Evolutionary conservation across 306 rosid species (phyloP).

Genomic region (Myrica gale): DNA sequence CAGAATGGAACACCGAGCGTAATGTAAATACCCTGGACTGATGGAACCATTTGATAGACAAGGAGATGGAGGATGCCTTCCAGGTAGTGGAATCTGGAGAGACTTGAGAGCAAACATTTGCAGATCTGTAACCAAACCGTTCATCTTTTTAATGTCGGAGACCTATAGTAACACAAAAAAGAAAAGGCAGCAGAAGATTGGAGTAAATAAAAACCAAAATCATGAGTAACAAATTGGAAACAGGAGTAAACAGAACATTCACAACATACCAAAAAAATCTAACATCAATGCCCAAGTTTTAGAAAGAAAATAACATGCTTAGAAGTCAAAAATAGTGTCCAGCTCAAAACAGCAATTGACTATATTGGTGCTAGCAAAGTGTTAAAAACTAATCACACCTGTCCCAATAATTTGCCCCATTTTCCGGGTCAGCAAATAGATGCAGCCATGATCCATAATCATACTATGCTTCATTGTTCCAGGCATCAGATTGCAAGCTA

Average conservation of each 20-base stretch:
- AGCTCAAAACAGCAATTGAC: too few species aligned
- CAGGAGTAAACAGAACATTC: too few species aligned
- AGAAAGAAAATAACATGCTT: too few species aligned
- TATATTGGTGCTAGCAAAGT: too few species aligned
- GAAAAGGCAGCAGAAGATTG: conserved; percentile 2
- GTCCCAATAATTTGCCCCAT: too few species aligned
- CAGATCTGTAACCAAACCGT: conserved; percentile 76
- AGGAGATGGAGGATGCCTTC: conserved; percentile 91
- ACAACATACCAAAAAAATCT: too few species aligned
- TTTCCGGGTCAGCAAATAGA: not conserved
- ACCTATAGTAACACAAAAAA: conserved; percentile 48
- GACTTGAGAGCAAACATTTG: conserved; percentile 87
- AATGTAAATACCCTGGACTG: conserved; percentile 35
- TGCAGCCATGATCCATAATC: not conserved
- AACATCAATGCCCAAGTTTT: too few species aligned
- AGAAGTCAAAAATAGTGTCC: too few species aligned
- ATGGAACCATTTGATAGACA: conserved; percentile 53
- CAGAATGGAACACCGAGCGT: not conserved
- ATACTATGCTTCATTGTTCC: not conserved
- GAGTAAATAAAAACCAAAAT: not conserved
- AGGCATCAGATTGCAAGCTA: not conserved
- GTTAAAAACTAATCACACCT: too few species aligned
- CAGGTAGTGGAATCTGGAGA: conserved; percentile 86
- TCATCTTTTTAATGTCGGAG: conserved; percentile 70
- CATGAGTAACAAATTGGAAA: not conserved